Base-by-base conservation (phyloP, 2,329 filamentous ascomycete species). In the Phyllosticta citrichinensis region DNA sequence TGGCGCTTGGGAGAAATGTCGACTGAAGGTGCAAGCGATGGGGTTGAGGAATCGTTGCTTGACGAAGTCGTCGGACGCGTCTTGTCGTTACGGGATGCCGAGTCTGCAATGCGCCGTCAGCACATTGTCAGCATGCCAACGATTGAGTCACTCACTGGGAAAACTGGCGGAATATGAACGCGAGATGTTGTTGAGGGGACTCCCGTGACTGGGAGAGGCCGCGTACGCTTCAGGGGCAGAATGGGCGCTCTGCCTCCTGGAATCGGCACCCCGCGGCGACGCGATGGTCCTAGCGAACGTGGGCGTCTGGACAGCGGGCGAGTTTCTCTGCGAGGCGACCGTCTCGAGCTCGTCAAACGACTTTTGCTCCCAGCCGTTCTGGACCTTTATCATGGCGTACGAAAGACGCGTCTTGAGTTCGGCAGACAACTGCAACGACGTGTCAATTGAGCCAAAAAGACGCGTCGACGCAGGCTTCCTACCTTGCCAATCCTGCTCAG, bases 361-460 rank as follows among this genome's bases (percentile, higher is more conserved):
- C 64, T 87, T 85, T 56, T 86, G 82, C 74, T 96, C 88, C 87
- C 91, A 94, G 62, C 90, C 91, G 70, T 95, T 86, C 65, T 75
- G 90, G 51, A 97, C 88, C 74, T 96, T 97, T 70, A 95, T 83
- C 83, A 96, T 94, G 65, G 93, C 93, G 73, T 97, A 97, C 6
- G 91, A 90, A 27, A 97, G 81, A 68, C 91, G 88, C 57, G 91
- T 87, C 70, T 87, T 88, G 58, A 97, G 81, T 70, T 93, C 88
- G 60, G 86, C 83, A 51, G 89, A 91, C 59, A 90, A 77, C 88
- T 91, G 71, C 54, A 56, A 63, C 52, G 33, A 57, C 25, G 57
- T 58, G 64, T 68, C 40, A 66, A 54, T 61, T 47, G 35, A 55
- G 9, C 22, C n/a, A 3, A 33, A 35, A 60, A 40, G 54, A 59